Evolutionary conservation across 1,139 yeast species (phyloP).

Genomic region (Yamadazyma sp.): DNA sequence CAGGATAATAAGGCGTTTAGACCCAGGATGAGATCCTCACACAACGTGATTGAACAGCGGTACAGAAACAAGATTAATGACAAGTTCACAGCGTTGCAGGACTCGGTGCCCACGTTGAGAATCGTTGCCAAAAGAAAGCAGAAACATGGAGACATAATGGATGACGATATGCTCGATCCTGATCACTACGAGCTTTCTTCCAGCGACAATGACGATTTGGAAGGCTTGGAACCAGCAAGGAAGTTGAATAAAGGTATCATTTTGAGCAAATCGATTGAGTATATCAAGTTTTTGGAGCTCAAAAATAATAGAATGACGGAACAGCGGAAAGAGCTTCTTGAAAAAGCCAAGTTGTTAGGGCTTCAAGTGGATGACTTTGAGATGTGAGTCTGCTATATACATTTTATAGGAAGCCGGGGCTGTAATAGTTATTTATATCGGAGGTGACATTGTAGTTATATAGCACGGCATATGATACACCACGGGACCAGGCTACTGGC

Average conservation of each 20-base stretch:
- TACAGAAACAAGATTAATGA: conserved; percentile 48
- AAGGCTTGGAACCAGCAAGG: conserved; percentile 47
- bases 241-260: conserved; percentile 48
- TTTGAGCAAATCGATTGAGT: conserved; percentile 44
- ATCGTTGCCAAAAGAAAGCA: conserved; percentile 27
- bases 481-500: too few species aligned
- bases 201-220: conserved; percentile 25
- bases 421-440: not conserved
- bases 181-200: conserved; percentile 20
- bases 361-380: conserved; percentile 14
- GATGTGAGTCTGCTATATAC: not conserved
- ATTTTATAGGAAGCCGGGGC: not conserved
- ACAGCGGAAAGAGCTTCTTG: conserved; percentile 34
- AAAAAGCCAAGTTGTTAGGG: conserved; percentile 23
- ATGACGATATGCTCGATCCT: conserved; percentile 16
- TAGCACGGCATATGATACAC: too few species aligned
- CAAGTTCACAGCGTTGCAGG: conserved; percentile 41
- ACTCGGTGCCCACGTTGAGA: conserved; percentile 43
- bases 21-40: conserved; percentile 33
- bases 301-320: conserved; percentile 36
- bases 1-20: conserved; percentile 3
- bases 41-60: conserved; percentile 47
- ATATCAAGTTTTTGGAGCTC: conserved; percentile 42
- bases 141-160: conserved; percentile 1
- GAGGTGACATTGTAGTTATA: too few species aligned